Evolutionary conservation across 352 stramenopile genomes (phyloP).

Genomic region (Pythium monospermum): DNA sequence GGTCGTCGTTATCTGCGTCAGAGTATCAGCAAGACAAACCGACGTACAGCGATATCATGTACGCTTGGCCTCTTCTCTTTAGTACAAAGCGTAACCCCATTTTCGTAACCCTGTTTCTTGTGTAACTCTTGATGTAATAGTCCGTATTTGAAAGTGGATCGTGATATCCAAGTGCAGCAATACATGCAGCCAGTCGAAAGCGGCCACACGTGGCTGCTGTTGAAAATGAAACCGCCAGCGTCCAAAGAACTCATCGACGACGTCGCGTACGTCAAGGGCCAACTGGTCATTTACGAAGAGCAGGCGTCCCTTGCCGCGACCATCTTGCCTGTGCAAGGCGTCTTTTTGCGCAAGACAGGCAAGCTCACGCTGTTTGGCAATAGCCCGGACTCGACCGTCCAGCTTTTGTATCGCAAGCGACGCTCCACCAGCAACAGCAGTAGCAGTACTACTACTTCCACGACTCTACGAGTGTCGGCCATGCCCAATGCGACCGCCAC

Average conservation of each 20-base stretch:
- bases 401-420: constrained; percentile 68
- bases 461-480: too few relatives aligned
- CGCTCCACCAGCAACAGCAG: constrained; percentile 4
- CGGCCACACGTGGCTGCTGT: constrained; percentile 71
- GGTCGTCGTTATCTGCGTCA: constrained; percentile 48
- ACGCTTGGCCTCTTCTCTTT: too few relatives aligned
- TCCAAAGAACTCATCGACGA: constrained; percentile 63
- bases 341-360: constrained; percentile 67
- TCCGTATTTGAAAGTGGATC: constrained; percentile 69
- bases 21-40: constrained; percentile 58
- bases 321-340: constrained; percentile 76
- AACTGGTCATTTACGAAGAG: constrained; percentile 83
- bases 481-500: too few relatives aligned
- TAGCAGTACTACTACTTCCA: too few relatives aligned
- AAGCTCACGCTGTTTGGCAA: constrained; percentile 83
- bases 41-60: constrained; percentile 67
- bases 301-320: constrained; percentile 70
- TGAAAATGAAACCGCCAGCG: constrained; percentile 75
- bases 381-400: constrained; percentile 69
- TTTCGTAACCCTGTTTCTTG: too few relatives aligned
- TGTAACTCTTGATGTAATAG: too few relatives aligned
- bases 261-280: constrained; percentile 71
- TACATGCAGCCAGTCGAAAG: constrained; percentile 68
- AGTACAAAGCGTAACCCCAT: too few relatives aligned
- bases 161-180: constrained; percentile 71